Base-by-base conservation (phyloP, 1,284 basidiomycete genomes). In the Tremellales sp. region DNA sequence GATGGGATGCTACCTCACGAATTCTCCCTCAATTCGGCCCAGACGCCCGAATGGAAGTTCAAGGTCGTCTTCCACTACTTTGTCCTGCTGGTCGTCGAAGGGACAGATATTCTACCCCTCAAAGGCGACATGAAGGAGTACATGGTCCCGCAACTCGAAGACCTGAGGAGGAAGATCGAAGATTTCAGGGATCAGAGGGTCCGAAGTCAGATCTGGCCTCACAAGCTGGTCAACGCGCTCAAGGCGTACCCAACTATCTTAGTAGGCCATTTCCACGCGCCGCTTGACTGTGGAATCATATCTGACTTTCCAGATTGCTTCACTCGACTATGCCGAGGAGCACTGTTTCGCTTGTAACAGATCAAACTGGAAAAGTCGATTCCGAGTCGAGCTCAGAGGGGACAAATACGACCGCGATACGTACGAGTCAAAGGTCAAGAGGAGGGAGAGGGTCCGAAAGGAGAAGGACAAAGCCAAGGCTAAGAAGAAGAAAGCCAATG, bases 291-390 rank as follows among this genome's bases (percentile, higher is more conserved):
- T n/a, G n/a, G n/a, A n/a, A n/a, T n/a, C n/a, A n/a, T n/a, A 23
- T 60, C 60, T 19, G n/a, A n/a, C n/a, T n/a, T n/a, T n/a, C n/a
- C n/a, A n/a, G n/a, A n/a, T n/a, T n/a, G n/a, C n/a, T n/a, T n/a
- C n/a, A n/a, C 68, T 89, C 43, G 75, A 81, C 12, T 82, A 82
- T 60, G 71, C 82, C 7, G 72, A 82, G 35, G 79, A 82, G 4
- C 75, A 76, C 13, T 91, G 88, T 62, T 85, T 89, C 65, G 88
- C 88, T 23, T 90, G 88, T 67, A 80, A 84, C 67, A 76, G 89
- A 19, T 81, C 84, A 39, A 80, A 82, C 7, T 78, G 86, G 24
- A 46, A 66, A 52, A 61, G 61, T 48, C 49, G 43, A 39, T 67
- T 53, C 27, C 40, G 52, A 22, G 60, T 65, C 8, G 48, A 40